phyloP scores from a whole-genome alignment of 1,284 basidiomycete genomes.

The Phellinidium pouzarii region DNA sequence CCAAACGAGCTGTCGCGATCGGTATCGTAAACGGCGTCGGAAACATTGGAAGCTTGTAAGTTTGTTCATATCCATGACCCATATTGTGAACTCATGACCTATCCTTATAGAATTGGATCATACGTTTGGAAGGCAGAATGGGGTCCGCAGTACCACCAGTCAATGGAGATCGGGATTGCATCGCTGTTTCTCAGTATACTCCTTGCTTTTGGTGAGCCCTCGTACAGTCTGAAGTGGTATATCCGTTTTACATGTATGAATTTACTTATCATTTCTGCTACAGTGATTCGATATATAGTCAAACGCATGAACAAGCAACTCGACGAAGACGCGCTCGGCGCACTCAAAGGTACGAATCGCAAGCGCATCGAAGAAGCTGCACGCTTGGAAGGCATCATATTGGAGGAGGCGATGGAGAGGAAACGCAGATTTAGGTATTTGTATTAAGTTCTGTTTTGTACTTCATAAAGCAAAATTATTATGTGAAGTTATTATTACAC shows the following conservation, averaged over 20 bases:
- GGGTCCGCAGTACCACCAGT: conserved; percentile 34
- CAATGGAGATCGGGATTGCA: conserved; percentile 33
- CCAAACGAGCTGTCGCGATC: conserved; percentile 46
- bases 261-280: neutral
- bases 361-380: conserved; percentile 34
- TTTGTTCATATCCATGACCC: neutral
- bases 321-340: conserved; percentile 30
- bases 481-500: too few relatives aligned
- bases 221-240: neutral
- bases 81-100: neutral
- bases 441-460: conserved; percentile 25
- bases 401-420: conserved; percentile 32
- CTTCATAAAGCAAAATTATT: neutral
- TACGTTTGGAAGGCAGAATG: conserved; percentile 34
- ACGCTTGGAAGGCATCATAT: conserved; percentile 31
- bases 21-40: conserved; percentile 37
- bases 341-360: conserved; percentile 27
- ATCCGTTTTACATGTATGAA: conserved; percentile 15
- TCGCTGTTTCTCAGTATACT: conserved; percentile 25
- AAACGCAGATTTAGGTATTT: conserved; percentile 38
- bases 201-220: conserved; percentile 28
- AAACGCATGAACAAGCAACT: conserved; percentile 30
- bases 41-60: conserved; percentile 35
- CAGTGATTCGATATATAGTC: conserved; percentile 33
- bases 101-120: conserved; percentile 29